Base-by-base conservation (phyloP, 768 basidiomycete genomes). In the Lyophyllum shimeji region DNA sequence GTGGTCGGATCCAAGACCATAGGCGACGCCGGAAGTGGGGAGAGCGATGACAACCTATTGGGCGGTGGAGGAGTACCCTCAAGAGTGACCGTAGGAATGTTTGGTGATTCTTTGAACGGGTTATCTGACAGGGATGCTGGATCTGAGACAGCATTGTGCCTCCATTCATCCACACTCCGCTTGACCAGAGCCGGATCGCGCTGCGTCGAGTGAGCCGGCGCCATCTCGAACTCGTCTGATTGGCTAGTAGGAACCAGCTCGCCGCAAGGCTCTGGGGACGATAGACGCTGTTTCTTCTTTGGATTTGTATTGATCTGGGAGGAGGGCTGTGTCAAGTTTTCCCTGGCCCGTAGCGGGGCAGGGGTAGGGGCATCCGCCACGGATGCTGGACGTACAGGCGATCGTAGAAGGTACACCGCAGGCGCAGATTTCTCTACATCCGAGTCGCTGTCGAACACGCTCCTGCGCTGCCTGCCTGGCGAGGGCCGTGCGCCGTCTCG, bases 151-250 rank as follows among this genome's bases (percentile, higher is more conserved):
- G 74, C 62, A 27, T 67, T 65, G 50, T 68, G 65, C 42, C 74
- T 73, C 83, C 83, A 82, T 18, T 65, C 61, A 50, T 77, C 70
- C 12, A 83, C 74, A 51, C 60, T 72, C 33, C 75, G 69, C 53
- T 71, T 71, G 11, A 73, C 67, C 1, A 65, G 63, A 12, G 54
- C 51, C 1, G 63, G 58, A 57, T 75, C 65, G 24, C 64, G 65
- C 5, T 55, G 51, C 23, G 65, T 34, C 39, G 60, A 61, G n/a
- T 29, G 34, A 33, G 72, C 71, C 7, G 74, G 51, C 43, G 66
- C 67, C 46, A 86, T 70, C 59, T 88, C 86, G 45, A 77, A 71
- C 64, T 87, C 87, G 58, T 86, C 83, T 46, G 85, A 86, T 66
- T 86, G 82, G 60, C 86, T 88, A 46, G 84, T 87, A 20, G 82